Conservation (phyloP, 441 rosid species). For the Corymbia citriodora region DNA sequence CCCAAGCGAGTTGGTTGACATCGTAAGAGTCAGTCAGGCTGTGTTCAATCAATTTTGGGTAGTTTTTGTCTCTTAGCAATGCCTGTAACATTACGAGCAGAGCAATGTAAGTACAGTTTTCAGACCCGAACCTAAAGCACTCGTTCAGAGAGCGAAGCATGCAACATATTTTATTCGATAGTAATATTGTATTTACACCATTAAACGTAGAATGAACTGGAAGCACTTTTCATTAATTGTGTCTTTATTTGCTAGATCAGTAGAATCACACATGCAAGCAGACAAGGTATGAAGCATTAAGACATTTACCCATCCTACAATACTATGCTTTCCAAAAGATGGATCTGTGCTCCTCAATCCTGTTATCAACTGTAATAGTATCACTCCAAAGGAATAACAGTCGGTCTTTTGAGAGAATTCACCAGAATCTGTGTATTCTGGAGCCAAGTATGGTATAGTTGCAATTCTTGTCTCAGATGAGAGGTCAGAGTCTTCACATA, state of each 20-base stretch:
- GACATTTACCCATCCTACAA: constrained; percentile 52
- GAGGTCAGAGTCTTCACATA: neutral
- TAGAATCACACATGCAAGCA: neutral
- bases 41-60: constrained; percentile 1
- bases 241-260: neutral
- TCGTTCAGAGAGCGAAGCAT: neutral
- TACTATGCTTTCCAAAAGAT: constrained; percentile 43
- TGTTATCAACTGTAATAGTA: constrained; percentile 15
- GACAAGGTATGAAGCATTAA: neutral
- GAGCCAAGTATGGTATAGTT: constrained; percentile 11
- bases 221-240: neutral
- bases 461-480: constrained; percentile 9
- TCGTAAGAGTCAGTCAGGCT: neutral
- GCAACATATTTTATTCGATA: neutral
- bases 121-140: neutral
- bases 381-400: neutral
- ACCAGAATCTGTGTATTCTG: neutral
- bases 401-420: neutral
- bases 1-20: constrained; percentile 7
- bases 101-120: neutral
- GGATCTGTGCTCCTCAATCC: constrained; percentile 46
- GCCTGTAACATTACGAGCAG: constrained; percentile 1
- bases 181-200: neutral
- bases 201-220: neutral
- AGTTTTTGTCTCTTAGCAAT: constrained; percentile 6